Evolutionary conservation across 1,284 basidiomycete genomes (phyloP), one percentile per base, ranked within the genome.

Genomic region (Irpex rosettiformis): DNA sequence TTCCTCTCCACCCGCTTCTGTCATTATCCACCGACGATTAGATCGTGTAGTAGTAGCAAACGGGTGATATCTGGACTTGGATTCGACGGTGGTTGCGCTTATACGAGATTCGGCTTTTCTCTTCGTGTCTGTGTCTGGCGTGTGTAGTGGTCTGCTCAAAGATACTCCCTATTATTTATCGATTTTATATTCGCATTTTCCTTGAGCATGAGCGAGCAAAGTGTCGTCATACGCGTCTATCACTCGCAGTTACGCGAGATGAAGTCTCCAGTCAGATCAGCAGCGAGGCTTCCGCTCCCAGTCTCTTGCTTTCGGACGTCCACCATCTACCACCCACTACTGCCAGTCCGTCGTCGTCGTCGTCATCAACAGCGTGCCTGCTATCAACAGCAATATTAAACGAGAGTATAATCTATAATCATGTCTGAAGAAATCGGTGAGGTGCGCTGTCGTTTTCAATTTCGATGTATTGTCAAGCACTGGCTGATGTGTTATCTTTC

Each of bases 381-480:
- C 2, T 18, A 47, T 18, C 43, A 18, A 10, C 18, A 24, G 18
- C 43, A 47, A 24, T 8, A 47, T 47, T 18, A 13, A 18, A 16
- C 10, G 21, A 47, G 43, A 47, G 18, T 24, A 21, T 21, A 47
- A 16, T 16, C 18, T 11, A 3, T 28, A 51, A 11, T 28, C 13
- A 51, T 51, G 48, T 24, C 48, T 51, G 48, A 51, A 28, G 58
- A 61, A 61, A 52, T 52, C 8, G 59, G 59, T 52, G 59, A 58
- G 47, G 59, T 61, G 16, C 21, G 59, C 57, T 21, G 16, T 10
- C 2, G 22, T 18, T 47, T 4, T 2, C n/a, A 16, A 18, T 18
- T 24, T 10, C 22, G 43, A 40, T 8, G 7, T 40, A 40, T n/a
- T 40, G 7, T 10, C 13, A 47, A 10, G 3, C 43, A 18, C 21